Conservation (phyloP, 768 basidiomycete genomes). For the Suillus luteus region DNA sequence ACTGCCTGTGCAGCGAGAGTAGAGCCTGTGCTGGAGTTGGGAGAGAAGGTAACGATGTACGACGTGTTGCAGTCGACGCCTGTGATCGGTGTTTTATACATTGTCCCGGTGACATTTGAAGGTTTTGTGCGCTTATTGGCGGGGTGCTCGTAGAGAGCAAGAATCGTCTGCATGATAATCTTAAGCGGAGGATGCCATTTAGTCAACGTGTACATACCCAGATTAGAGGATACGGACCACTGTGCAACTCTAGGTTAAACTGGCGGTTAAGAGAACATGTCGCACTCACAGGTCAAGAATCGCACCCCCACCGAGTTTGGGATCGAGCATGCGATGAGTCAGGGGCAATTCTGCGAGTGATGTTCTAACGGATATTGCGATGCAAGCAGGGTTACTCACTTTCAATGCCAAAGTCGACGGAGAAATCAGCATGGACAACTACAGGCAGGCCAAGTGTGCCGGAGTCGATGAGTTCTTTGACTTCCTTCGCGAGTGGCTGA, state of each 20-base stretch:
- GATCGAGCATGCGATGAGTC: slow-evolving; percentile 51
- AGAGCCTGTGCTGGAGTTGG: slow-evolving; percentile 23
- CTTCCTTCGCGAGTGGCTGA: slow-evolving; percentile 32
- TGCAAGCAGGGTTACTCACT: slow-evolving; percentile 33
- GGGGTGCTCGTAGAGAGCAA: slow-evolving; percentile 48
- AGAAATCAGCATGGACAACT: slow-evolving; percentile 49
- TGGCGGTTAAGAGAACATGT: slow-evolving; percentile 14
- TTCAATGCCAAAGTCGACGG: slow-evolving; percentile 45
- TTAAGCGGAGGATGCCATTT: slow-evolving; percentile 8
- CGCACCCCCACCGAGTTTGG: slow-evolving; percentile 52
- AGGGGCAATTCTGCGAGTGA: slow-evolving; percentile 38
- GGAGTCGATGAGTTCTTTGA: slow-evolving; percentile 39
- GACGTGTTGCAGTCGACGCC: slow-evolving; percentile 47
- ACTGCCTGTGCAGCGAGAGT: slow-evolving; percentile 43
- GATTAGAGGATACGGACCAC: slow-evolving; percentile 49
- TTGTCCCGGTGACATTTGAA: slow-evolving; percentile 39
- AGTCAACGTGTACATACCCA: slow-evolving; percentile 33
- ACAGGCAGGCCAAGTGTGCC: slow-evolving; percentile 41
- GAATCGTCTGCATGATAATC: slow-evolving; percentile 44
- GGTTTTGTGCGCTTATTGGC: slow-evolving; percentile 45
- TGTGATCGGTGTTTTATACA: slow-evolving; percentile 45
- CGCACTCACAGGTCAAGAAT: slow-evolving; percentile 48
- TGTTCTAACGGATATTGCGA: not conserved
- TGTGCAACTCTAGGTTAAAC: slow-evolving; percentile 16
- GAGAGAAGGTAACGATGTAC: slow-evolving; percentile 43